Evolutionary conservation across 1,284 basidiomycete species (phyloP), one percentile per base, ranked within the genome.

Genomic region (Tilletia indica): DNA sequence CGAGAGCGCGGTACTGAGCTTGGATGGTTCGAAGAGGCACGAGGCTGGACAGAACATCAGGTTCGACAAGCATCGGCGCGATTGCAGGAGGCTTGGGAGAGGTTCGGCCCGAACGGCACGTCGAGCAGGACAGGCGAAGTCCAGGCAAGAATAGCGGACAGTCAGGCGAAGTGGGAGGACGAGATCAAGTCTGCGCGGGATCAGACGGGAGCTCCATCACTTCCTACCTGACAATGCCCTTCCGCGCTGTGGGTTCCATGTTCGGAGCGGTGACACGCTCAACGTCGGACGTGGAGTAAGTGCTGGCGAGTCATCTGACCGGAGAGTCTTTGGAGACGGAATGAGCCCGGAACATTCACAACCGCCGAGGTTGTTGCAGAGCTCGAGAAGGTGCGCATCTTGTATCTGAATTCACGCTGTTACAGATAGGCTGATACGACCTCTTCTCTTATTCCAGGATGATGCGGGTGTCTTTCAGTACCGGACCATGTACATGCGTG

Each of bases 351-450:
- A 0, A 82, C 80, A 0, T 82, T 76, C 73, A 77, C 77, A 4
- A 69, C 78, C 4, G 80, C 79, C 14, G 80, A 82, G 45, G 80
- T 79, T 38, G 76, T 79, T 39, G 74, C 77, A 16, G 80, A 82
- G 70, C 63, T 82, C 34, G 74, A 77, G 66, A 79, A 80, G 67
- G 70, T 61, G 51, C 31, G 66, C 34, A 8, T 54, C 19, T 8
- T 54, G 8, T 54, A 11, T 31, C n/a, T 49, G 11, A 12, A 49
- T 12, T 49, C 47, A 49, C n/a, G 25, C 21, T n/a, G 19, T n/a
- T 54, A 1, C 47, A 48, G n/a, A 45, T 14, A n/a, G n/a, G 14
- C 42, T 45, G 9, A 45, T 45, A 8, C 14, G 42, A 45, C 42
- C 42, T 45, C 42, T 45, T 45, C 4, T 4, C 34, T 34, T 36